Evolutionary conservation across 257 asterid genomes (phyloP).

Genomic region (Salvia hispanica): DNA sequence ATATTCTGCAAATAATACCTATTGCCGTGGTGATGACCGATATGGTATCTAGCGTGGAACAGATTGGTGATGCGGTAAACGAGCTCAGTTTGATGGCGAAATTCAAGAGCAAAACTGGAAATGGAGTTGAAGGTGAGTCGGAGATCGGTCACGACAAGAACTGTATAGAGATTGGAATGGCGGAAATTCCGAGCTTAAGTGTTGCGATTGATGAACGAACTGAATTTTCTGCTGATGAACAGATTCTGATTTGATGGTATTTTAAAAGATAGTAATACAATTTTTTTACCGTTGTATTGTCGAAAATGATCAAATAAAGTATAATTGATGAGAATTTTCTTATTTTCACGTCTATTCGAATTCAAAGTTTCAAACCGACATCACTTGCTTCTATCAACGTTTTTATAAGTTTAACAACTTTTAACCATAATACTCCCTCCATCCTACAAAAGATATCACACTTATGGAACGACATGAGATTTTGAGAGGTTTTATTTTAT

Average conservation of each 20-base stretch:
- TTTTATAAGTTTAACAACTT: too few species aligned
- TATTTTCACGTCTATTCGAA: too few species aligned
- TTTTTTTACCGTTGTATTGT: too few species aligned
- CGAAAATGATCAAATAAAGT: too few species aligned
- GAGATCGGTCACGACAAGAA: conserved; percentile 20
- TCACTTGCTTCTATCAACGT: too few species aligned
- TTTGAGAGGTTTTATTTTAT: too few species aligned
- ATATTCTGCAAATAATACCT: conserved; percentile 47
- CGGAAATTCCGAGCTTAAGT: conserved; percentile 24
- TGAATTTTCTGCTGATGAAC: conserved; percentile 22
- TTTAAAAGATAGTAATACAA: too few species aligned
- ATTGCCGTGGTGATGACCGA: conserved; percentile 56
- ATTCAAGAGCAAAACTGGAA: conserved; percentile 31
- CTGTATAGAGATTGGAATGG: not conserved
- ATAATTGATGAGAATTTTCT: too few species aligned
- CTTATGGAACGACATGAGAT: too few species aligned
- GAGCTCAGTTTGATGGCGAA: conserved; percentile 62
- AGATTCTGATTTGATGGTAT: not conserved
- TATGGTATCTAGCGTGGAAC: conserved; percentile 45
- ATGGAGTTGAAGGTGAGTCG: not conserved
- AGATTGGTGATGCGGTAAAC: conserved; percentile 51
- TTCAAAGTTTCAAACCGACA: too few species aligned
- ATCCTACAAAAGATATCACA: too few species aligned
- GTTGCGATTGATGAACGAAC: conserved; percentile 35
- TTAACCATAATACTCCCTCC: too few species aligned